Evolutionary conservation across 306 rosid genomes (phyloP).

Genomic region (Hippophae gyantsensis): DNA sequence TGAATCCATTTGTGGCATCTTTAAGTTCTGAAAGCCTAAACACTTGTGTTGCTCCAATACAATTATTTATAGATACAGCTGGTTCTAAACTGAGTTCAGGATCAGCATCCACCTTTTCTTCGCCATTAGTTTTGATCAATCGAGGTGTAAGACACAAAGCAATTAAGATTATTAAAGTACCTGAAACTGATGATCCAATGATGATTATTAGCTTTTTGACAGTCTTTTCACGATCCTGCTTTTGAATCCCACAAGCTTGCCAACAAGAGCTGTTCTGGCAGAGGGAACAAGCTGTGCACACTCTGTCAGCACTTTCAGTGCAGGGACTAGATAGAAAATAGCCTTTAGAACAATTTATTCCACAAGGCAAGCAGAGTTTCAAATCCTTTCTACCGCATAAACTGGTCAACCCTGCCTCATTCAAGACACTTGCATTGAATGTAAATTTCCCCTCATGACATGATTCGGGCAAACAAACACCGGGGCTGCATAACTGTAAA

Average conservation of each 20-base stretch:
- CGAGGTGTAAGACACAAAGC: conserved; percentile 35
- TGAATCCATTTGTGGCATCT: conserved; percentile 86
- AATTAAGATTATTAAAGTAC: conserved; percentile 36
- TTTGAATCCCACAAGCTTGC: conserved; percentile 32
- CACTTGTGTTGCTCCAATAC: conserved; percentile 54
- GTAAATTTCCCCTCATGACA: conserved; percentile 42
- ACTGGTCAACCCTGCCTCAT: conserved; percentile 48
- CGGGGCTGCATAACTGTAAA: conserved; percentile 66
- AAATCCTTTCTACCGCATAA: conserved; percentile 47
- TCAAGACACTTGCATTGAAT: conserved; percentile 53
- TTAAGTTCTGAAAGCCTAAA: conserved; percentile 63
- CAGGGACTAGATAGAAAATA: conserved; percentile 65
- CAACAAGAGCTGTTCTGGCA: conserved; percentile 75
- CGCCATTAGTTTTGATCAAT: not conserved
- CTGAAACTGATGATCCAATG: conserved; percentile 35
- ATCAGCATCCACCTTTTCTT: conserved; percentile 32
- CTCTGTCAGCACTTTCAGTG: conserved; percentile 40
- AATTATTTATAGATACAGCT: conserved; percentile 25
- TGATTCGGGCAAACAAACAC: conserved; percentile 39
- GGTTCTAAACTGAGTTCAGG: conserved; percentile 29
- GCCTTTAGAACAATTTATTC: conserved; percentile 55
- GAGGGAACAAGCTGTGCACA: conserved; percentile 73
- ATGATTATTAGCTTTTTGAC: conserved; percentile 31
- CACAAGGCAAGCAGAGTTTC: conserved; percentile 71
- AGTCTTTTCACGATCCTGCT: conserved; percentile 5